These are phyloP conservation scores for Calonectria honghensis DNA, from an alignment of 2,329 filamentous ascomycete genomes.

Conservation along the genomic window DNA sequence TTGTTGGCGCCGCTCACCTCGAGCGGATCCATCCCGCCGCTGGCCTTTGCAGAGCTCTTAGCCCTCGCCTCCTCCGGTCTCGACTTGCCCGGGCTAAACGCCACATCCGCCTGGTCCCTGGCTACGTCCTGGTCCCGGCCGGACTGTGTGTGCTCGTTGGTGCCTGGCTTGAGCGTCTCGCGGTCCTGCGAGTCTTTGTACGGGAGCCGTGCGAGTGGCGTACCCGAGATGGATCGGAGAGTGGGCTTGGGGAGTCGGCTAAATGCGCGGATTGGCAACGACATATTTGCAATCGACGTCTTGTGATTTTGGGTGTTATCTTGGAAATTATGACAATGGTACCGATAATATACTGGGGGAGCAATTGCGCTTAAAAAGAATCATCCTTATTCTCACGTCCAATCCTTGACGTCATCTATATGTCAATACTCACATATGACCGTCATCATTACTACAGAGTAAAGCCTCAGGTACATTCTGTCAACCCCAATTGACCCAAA, in stretches of 20 bases:
- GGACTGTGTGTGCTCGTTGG: slow-evolving; percentile 81
- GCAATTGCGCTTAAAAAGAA: background rate
- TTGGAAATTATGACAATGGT: background rate
- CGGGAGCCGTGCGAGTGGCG: slow-evolving; percentile 54
- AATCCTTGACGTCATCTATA: slow-evolving; percentile 18
- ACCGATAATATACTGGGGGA: background rate
- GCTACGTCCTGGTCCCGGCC: slow-evolving; percentile 78
- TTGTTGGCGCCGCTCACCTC: slow-evolving; percentile 67
- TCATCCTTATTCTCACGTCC: background rate
- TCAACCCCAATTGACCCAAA: background rate
- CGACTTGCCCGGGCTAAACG: slow-evolving; percentile 82
- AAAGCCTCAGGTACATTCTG: background rate
- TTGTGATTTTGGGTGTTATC: background rate
- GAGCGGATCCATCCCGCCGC: slow-evolving; percentile 60
- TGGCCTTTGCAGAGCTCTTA: slow-evolving; percentile 67
- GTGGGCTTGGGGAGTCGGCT: slow-evolving; percentile 39
- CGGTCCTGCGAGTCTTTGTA: slow-evolving; percentile 75
- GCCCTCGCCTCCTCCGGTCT: slow-evolving; percentile 77
- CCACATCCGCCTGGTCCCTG: slow-evolving; percentile 73
- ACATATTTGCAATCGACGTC: slow-evolving; percentile 42
- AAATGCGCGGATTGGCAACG: slow-evolving; percentile 44
- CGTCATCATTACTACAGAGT: background rate
- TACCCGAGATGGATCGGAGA: slow-evolving; percentile 59
- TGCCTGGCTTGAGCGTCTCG: slow-evolving; percentile 77
- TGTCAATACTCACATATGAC: background rate